A percentile compares a stretch with the other conserved stretches of the same genome.
These are phyloP conservation scores for Hyaloscypha variabilis DNA, from an alignment of 495 filamentous ascomycete species.

Conservation along the genomic window DNA sequence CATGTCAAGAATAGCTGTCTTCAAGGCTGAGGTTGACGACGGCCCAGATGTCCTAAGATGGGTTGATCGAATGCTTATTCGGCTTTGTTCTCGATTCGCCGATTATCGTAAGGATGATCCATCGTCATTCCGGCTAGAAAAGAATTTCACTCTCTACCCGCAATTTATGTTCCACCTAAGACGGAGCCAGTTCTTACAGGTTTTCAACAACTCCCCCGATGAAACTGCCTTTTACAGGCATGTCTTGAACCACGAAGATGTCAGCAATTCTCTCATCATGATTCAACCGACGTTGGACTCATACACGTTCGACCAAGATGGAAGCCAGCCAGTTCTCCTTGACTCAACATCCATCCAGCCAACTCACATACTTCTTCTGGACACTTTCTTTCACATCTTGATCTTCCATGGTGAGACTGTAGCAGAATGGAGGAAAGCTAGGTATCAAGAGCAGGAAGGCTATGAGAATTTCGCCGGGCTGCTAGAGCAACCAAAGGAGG, in stretches of 20 bases:
- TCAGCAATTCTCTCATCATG: slow-evolving; percentile 96
- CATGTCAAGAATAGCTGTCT: slow-evolving; percentile 98
- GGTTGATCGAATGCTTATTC: slow-evolving; percentile 99
- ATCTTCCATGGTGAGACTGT: slow-evolving; percentile 99
- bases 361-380: slow-evolving; percentile 90
- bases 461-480: slow-evolving; percentile 95
- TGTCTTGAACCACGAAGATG: slow-evolving; percentile 96
- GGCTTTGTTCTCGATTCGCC: slow-evolving; percentile 94
- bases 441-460: slow-evolving; percentile 97
- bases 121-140: slow-evolving; percentile 95
- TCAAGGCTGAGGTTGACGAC: slow-evolving; percentile 98
- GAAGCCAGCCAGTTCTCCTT: slow-evolving; percentile 84
- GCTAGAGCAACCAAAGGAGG: slow-evolving; percentile 95
- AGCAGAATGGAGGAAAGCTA: slow-evolving; percentile 97
- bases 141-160: slow-evolving; percentile 98
- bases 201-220: slow-evolving; percentile 99
- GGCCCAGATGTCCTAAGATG: slow-evolving; percentile 98
- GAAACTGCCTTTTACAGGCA: slow-evolving; percentile 99
- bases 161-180: slow-evolving; percentile 99
- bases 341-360: slow-evolving; percentile 97
- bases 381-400: slow-evolving; percentile 99
- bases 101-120: slow-evolving; percentile 99
- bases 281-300: slow-evolving; percentile 98
- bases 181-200: slow-evolving; percentile 95
- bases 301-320: slow-evolving; percentile 95